Conservation (phyloP, 306 rosid species). For the Alnus glutinosa region DNA sequence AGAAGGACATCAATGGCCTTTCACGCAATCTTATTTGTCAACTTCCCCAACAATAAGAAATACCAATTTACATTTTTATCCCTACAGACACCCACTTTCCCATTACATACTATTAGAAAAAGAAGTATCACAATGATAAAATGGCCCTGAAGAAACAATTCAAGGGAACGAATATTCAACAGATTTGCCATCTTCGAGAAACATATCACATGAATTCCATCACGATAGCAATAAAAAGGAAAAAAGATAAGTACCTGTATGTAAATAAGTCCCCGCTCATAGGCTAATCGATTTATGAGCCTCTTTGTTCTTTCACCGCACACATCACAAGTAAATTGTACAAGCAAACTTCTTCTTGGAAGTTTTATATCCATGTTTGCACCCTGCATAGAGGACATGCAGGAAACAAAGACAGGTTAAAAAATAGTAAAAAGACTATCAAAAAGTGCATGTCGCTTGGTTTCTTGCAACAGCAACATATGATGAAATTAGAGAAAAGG, state of each 20-base stretch:
- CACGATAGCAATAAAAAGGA: slow-evolving; percentile 15
- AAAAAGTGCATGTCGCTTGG: slow-evolving; percentile 19
- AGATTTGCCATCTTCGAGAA: slow-evolving; percentile 18
- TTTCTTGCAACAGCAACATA: not conserved
- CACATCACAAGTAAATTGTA: slow-evolving; percentile 69
- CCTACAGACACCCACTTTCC: not conserved
- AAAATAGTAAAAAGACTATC: not conserved
- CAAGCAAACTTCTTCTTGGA: slow-evolving; percentile 86
- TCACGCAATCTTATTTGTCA: not conserved
- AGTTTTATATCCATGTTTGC: slow-evolving; percentile 59
- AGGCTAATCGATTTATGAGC: slow-evolving; percentile 75
- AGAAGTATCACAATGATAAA: not conserved
- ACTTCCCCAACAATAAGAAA: not conserved
- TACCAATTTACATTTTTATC: not conserved
- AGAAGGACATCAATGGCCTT: not conserved
- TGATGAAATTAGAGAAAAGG: not conserved
- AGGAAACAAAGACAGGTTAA: slow-evolving; percentile 1
- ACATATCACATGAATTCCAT: slow-evolving; percentile 3
- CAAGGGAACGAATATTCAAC: not conserved
- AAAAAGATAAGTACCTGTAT: slow-evolving; percentile 59
- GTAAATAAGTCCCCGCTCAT: slow-evolving; percentile 73
- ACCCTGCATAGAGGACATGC: slow-evolving; percentile 44
- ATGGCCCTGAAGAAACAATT: not conserved
- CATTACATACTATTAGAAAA: not conserved
- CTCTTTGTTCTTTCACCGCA: slow-evolving; percentile 83